Conservation (phyloP, 2,329 filamentous ascomycete genomes). For the Neopestalotiopsis sp. region DNA sequence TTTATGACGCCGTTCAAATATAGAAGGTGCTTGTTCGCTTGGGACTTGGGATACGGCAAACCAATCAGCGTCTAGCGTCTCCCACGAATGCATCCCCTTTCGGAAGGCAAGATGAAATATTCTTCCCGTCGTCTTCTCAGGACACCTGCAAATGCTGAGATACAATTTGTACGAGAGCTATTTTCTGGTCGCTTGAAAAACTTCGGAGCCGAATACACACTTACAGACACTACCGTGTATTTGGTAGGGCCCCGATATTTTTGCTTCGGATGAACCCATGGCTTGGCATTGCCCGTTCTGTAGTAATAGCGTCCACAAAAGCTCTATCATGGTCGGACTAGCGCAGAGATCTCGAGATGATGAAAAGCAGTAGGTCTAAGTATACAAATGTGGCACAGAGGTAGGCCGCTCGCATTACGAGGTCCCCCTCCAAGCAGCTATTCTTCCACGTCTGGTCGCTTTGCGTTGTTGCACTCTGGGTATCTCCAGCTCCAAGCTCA, state of each 20-base stretch:
- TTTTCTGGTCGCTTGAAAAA: neutral
- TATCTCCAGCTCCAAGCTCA: too few relatives aligned
- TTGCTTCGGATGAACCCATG: neutral
- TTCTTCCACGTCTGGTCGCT: too few relatives aligned
- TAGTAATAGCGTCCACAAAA: neutral
- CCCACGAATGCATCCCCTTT: neutral
- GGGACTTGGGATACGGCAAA: neutral
- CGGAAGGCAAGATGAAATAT: slow-evolving; percentile 4
- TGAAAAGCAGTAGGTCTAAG: too few relatives aligned
- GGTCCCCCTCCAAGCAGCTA: too few relatives aligned
- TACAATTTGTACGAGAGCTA: neutral
- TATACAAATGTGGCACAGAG: too few relatives aligned
- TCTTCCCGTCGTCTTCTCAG: neutral
- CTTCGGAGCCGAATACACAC: too few relatives aligned
- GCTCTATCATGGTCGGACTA: neutral
- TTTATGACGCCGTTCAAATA: neutral
- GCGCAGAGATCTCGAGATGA: too few relatives aligned
- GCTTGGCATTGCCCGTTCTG: neutral
- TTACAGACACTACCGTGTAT: neutral
- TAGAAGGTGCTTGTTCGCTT: slow-evolving; percentile 3
- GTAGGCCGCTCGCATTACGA: too few relatives aligned
- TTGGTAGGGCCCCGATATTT: neutral
- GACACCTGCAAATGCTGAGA: neutral
- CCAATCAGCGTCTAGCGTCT: neutral
- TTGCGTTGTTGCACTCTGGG: too few relatives aligned